Conservation (phyloP, 2,329 filamentous ascomycete genomes). For the Penicillium corylophilum region DNA sequence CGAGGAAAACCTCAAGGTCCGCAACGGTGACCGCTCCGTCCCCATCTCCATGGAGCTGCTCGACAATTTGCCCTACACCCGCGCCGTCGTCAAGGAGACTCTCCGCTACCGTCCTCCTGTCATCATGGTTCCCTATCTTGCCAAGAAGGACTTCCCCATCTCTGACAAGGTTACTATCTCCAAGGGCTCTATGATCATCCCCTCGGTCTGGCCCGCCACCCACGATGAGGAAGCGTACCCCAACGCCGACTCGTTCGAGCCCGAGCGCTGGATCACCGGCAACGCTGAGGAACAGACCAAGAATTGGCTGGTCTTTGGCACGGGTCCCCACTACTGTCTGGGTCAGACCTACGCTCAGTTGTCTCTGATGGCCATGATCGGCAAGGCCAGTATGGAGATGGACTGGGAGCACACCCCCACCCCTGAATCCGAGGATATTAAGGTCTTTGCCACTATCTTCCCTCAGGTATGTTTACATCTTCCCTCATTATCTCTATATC, state of each 20-base stretch:
- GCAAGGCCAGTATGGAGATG: conserved; percentile 81
- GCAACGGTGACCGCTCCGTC: conserved; percentile 71
- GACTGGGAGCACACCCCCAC: conserved; percentile 91
- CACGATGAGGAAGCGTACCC: conserved; percentile 92
- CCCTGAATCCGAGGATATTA: conserved; percentile 83
- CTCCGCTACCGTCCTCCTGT: conserved; percentile 94
- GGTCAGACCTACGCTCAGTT: conserved; percentile 89
- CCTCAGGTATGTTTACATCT: conserved; percentile 65
- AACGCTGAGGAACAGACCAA: conserved; percentile 88
- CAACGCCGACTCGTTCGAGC: conserved; percentile 83
- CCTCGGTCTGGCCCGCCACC: conserved; percentile 83
- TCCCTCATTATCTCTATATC: conserved; percentile 1
- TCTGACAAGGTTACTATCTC: conserved; percentile 84
- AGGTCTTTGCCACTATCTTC: conserved; percentile 98
- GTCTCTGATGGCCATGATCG: conserved; percentile 85
- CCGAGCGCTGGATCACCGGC: conserved; percentile 86
- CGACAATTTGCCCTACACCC: conserved; percentile 85
- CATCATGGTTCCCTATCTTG: conserved; percentile 92
- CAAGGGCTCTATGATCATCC: conserved; percentile 93
- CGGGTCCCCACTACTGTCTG: conserved; percentile 93
- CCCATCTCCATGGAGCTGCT: conserved; percentile 79
- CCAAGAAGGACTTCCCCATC: conserved; percentile 93
- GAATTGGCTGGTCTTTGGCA: conserved; percentile 96
- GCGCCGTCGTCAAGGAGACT: conserved; percentile 86
- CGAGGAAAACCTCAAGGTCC: conserved; percentile 78